phyloP scores from a whole-genome alignment of 192 early-diverging fungal species.

The Entomortierella parvispora region DNA sequence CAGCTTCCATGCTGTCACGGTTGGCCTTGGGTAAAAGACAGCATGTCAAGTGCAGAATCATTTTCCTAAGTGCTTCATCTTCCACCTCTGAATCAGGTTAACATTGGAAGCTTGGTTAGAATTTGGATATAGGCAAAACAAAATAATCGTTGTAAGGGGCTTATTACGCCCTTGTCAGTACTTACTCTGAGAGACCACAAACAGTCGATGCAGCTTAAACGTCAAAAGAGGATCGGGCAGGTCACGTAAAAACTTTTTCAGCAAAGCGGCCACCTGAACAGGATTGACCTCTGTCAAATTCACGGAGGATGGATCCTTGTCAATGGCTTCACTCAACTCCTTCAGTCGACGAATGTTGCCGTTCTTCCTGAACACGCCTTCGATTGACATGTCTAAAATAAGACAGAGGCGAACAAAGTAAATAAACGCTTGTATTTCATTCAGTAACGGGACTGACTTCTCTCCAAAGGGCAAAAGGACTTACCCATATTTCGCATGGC shows the following conservation, averaged over 20 bases:
- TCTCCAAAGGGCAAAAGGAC: background rate
- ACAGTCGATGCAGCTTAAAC: conserved; percentile 86
- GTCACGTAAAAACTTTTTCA: conserved; percentile 97
- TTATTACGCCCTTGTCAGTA: background rate
- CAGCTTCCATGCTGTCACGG: conserved; percentile 92
- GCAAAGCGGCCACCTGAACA: conserved; percentile 92
- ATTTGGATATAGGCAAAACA: too few relatives aligned
- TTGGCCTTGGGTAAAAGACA: conserved; percentile 91
- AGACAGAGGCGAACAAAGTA: background rate
- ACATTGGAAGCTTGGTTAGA: background rate
- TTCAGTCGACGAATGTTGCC: conserved; percentile 95
- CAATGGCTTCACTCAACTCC: conserved; percentile 84
- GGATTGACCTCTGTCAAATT: conserved; percentile 79
- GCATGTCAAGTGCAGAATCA: conserved; percentile 81
- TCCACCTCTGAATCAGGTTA: conserved; percentile 55
- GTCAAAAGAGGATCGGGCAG: conserved; percentile 96
- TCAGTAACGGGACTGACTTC: background rate
- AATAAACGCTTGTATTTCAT: background rate
- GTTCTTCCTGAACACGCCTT: conserved; percentile 98
- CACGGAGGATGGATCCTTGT: conserved; percentile 80
- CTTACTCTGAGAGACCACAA: conserved; percentile 81
- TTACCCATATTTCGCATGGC: conserved; percentile 81
- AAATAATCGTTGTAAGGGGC: too few relatives aligned
- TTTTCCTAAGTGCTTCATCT: conserved; percentile 62
- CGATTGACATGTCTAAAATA: conserved; percentile 72